Percentiles rank a stretch among this genome's conserved stretches.
Conservation (phyloP, 2,329 filamentous ascomycete species). For the Cercospora brassicicola region DNA sequence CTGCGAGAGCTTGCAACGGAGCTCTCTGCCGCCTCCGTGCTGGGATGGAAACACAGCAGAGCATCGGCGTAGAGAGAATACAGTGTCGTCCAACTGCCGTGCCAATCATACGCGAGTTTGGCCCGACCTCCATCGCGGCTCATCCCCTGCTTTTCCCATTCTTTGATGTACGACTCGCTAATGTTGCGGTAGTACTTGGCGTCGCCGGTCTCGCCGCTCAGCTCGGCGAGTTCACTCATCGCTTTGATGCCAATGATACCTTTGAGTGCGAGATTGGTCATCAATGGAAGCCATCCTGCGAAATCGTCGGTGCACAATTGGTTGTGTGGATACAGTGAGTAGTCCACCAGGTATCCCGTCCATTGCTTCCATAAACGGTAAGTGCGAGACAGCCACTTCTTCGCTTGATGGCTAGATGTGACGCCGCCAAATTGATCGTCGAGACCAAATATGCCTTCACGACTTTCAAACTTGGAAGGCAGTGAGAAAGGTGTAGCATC, state of each 20-base stretch:
- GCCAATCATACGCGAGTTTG: constrained; percentile 77
- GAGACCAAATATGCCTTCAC: constrained; percentile 57
- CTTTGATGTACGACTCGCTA: constrained; percentile 65
- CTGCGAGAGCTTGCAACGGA: constrained; percentile 8
- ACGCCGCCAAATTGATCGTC: constrained; percentile 61
- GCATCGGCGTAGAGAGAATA: constrained; percentile 84
- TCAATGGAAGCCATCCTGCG: constrained; percentile 72
- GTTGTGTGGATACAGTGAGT: constrained; percentile 69
- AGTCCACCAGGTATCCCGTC: constrained; percentile 76
- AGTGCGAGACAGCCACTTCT: constrained; percentile 66
- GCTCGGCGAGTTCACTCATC: constrained; percentile 68
- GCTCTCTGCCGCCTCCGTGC: constrained; percentile 28
- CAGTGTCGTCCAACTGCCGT: constrained; percentile 78
- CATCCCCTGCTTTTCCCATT: constrained; percentile 71
- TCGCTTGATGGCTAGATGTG: constrained; percentile 58
- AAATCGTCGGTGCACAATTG: constrained; percentile 85
- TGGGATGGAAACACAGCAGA: constrained; percentile 73
- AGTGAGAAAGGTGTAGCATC: constrained; percentile 52
- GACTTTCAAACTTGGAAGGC: constrained; percentile 46
- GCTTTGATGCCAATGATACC: constrained; percentile 80
- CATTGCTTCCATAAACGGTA: constrained; percentile 74
- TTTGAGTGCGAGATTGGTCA: constrained; percentile 80
- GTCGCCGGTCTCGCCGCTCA: constrained; percentile 60
- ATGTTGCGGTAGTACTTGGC: constrained; percentile 61
- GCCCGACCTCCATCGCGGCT: constrained; percentile 69